These are phyloP conservation scores for Rhinocladiella similis DNA, from an alignment of 2,329 filamentous ascomycete genomes.

Conservation along the genomic window DNA sequence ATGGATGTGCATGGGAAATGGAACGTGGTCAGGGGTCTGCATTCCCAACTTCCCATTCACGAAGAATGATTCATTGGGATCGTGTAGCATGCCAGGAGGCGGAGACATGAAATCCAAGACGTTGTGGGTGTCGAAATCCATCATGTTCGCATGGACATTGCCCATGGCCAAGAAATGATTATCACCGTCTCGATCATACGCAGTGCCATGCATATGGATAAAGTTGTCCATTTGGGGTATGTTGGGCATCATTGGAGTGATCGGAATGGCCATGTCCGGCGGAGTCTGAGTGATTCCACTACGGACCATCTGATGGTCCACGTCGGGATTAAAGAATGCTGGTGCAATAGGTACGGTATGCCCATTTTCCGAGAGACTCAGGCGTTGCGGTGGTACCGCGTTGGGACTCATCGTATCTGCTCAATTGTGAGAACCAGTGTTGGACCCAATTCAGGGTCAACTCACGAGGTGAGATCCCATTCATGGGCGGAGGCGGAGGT, in stretches of 20 bases:
- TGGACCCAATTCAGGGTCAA: background rate
- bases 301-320: constrained; percentile 24
- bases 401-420: constrained; percentile 19
- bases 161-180: constrained; percentile 29
- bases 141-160: constrained; percentile 19
- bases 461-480: constrained; percentile 25
- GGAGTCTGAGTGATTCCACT: constrained; percentile 28
- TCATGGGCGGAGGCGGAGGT: constrained; percentile 18
- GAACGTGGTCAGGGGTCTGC: constrained; percentile 26
- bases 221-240: constrained; percentile 30
- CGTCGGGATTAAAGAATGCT: constrained; percentile 20
- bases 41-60: constrained; percentile 23
- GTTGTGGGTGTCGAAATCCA: constrained; percentile 29
- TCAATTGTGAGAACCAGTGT: constrained; percentile 1
- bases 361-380: constrained; percentile 26
- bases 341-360: constrained; percentile 28
- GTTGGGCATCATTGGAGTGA: constrained; percentile 30
- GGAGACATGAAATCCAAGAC: constrained; percentile 30
- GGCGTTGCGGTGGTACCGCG: constrained; percentile 15
- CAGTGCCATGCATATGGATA: constrained; percentile 25
- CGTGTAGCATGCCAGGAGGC: constrained; percentile 23
- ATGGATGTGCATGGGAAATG: constrained; percentile 17
- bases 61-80: constrained; percentile 25
- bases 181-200: constrained; percentile 27
- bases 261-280: constrained; percentile 26